A percentile compares a stretch with the other conserved stretches of the same genome.
Evolutionary conservation across 768 basidiomycete genomes (phyloP).

Genomic region (Collybiopsis luxurians): DNA sequence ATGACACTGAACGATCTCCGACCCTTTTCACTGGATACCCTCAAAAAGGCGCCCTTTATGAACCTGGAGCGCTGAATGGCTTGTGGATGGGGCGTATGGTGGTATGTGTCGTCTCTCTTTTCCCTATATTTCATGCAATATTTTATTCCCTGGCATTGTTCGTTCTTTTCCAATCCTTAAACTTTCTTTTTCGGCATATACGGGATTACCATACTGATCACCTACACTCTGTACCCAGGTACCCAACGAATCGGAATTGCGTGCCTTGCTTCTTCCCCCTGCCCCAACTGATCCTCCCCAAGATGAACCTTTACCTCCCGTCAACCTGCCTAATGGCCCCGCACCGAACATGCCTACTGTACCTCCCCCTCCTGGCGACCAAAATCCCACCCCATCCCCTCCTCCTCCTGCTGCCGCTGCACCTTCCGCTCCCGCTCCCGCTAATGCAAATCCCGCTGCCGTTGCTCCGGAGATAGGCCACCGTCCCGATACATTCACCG

Average conservation of each 20-base stretch:
- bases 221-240: conserved; percentile 24
- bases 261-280: conserved; percentile 9
- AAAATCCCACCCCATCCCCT: too few relatives aligned
- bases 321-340: too few relatives aligned
- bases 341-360: too few relatives aligned
- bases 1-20: background rate
- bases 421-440: background rate
- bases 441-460: background rate
- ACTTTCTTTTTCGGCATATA: background rate
- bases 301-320: background rate
- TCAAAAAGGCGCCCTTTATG: conserved; percentile 27
- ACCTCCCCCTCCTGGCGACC: too few relatives aligned
- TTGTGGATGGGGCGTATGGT: conserved; percentile 63
- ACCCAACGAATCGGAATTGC: conserved; percentile 15
- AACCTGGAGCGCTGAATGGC: conserved; percentile 45
- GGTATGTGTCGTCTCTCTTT: conserved; percentile 34
- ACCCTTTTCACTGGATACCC: conserved; percentile 2
- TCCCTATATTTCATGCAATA: background rate
- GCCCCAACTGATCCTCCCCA: conserved; percentile 13
- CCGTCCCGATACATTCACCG: conserved; percentile 25
- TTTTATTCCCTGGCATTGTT: background rate
- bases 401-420: background rate
- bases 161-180: too few relatives aligned
- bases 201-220: too few relatives aligned
- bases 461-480: background rate